Percentiles rank a stretch among this genome's conserved stretches.
phyloP scores from a whole-genome alignment of 352 stramenopile genomes.

The Phytopythium chamaehyphon region DNA sequence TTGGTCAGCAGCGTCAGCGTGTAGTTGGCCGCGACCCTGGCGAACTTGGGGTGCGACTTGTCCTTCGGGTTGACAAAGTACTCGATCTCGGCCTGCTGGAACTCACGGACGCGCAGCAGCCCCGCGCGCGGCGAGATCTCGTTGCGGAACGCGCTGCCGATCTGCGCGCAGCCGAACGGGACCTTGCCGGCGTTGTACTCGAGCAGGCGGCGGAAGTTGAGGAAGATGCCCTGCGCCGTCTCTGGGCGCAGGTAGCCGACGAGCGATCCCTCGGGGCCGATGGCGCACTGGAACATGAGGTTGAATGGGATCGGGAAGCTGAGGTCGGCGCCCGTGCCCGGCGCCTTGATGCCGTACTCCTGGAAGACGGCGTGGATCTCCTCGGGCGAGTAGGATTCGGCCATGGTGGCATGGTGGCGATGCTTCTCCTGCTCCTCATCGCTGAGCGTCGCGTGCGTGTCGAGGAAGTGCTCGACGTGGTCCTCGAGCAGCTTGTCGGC shows the following conservation, averaged over 20 bases:
- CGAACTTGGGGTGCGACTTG: slow-evolving; percentile 98
- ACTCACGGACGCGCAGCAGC: slow-evolving; percentile 98
- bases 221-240: slow-evolving; percentile 98
- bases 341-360: slow-evolving; percentile 94
- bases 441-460: slow-evolving; percentile 79
- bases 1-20: slow-evolving; percentile 90
- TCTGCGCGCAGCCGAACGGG: slow-evolving; percentile 80
- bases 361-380: slow-evolving; percentile 95
- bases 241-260: slow-evolving; percentile 98
- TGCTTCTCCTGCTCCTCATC: slow-evolving; percentile 91
- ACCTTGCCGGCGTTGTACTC: slow-evolving; percentile 97
- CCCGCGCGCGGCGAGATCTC: slow-evolving; percentile 97
- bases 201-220: slow-evolving; percentile 98
- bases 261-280: slow-evolving; percentile 96
- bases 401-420: slow-evolving; percentile 92
- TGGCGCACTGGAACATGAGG: slow-evolving; percentile 99
- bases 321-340: slow-evolving; percentile 88
- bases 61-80: slow-evolving; percentile 99
- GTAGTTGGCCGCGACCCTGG: slow-evolving; percentile 77
- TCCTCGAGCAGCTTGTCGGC: slow-evolving; percentile 99
- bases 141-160: slow-evolving; percentile 90
- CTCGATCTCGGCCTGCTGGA: slow-evolving; percentile 99
- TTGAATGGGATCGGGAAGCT: slow-evolving; percentile 99
- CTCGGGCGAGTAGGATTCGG: slow-evolving; percentile 96
- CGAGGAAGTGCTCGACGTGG: slow-evolving; percentile 96